Evolutionary conservation across 345 rosid genomes (phyloP).

Genomic region (Chamaenerion angustifolium): DNA sequence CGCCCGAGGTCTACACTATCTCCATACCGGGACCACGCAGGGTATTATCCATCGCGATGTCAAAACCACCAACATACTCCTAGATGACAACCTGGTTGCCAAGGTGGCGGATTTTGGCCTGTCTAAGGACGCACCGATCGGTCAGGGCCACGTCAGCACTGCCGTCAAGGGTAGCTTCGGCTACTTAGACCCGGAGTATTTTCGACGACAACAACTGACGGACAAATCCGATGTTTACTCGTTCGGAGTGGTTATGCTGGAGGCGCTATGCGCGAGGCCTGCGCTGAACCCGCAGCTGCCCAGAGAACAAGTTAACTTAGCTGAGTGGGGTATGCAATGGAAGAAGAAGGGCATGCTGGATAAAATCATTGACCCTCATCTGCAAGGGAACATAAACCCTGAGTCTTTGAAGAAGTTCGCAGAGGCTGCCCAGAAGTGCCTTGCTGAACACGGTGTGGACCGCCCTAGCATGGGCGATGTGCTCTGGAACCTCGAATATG

Average conservation of each 20-base stretch:
- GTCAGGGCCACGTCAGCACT: slow-evolving; percentile 8
- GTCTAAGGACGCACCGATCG: slow-evolving; percentile 8
- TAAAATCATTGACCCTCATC: slow-evolving; percentile 14
- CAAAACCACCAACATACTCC: slow-evolving; percentile 7
- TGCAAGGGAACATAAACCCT: slow-evolving; percentile 14
- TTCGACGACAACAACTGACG: slow-evolving; percentile 5
- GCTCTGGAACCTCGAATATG: slow-evolving; percentile 10
- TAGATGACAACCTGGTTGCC: slow-evolving; percentile 6
- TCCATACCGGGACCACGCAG: slow-evolving; percentile 8
- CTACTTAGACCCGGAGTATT: slow-evolving; percentile 9
- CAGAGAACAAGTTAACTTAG: slow-evolving; percentile 13
- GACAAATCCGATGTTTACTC: slow-evolving; percentile 13
- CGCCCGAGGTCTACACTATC: slow-evolving; percentile 6
- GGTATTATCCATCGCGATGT: slow-evolving; percentile 8
- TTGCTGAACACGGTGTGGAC: slow-evolving; percentile 6
- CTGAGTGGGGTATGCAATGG: slow-evolving; percentile 14
- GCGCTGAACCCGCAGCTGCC: slow-evolving; percentile 13
- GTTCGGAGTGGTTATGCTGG: slow-evolving; percentile 22
- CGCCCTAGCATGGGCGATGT: slow-evolving; percentile 11
- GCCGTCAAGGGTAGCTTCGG: slow-evolving; percentile 9
- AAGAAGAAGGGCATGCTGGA: slow-evolving; percentile 13
- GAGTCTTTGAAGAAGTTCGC: slow-evolving; percentile 11
- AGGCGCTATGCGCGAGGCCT: slow-evolving; percentile 17
- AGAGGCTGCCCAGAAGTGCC: slow-evolving; percentile 8
- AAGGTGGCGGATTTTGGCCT: slow-evolving; percentile 12